Conservation (phyloP, 345 rosid genomes). For the Arabidopsis suecica region DNA sequence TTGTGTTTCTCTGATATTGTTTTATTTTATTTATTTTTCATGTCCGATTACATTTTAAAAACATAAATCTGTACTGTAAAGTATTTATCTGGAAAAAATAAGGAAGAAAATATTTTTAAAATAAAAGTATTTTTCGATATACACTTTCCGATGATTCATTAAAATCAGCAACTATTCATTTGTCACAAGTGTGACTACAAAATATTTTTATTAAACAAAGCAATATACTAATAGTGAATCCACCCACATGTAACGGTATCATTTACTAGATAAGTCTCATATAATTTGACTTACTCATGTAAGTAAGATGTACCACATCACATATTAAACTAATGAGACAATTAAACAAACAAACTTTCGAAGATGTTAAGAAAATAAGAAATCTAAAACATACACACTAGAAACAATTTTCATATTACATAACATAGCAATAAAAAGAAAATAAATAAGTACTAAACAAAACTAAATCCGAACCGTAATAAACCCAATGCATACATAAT, state of each 20-base stretch:
- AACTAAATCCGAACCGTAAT: background rate
- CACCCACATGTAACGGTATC: background rate
- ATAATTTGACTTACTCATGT: background rate
- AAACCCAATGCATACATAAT: background rate
- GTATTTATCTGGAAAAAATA: background rate
- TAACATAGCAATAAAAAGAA: background rate
- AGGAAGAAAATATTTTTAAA: no score
- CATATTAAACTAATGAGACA: conserved; percentile 1
- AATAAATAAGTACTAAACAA: background rate
- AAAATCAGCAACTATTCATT: background rate
- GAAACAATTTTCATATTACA: conserved; percentile 13
- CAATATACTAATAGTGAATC: background rate
- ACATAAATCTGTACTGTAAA: background rate
- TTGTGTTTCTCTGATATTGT: no score
- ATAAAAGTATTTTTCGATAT: no score
- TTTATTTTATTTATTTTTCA: no score
- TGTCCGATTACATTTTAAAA: background rate
- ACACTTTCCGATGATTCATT: background rate
- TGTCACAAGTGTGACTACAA: background rate
- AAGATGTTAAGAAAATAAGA: conserved; percentile 3
- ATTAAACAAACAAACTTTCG: background rate
- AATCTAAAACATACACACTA: background rate
- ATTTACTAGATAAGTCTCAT: background rate
- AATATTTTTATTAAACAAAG: background rate
- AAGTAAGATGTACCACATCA: background rate